These are phyloP conservation scores for Mesembryanthemum crystallinum DNA, from an alignment of 148 eudicot species.

Conservation along the genomic window DNA sequence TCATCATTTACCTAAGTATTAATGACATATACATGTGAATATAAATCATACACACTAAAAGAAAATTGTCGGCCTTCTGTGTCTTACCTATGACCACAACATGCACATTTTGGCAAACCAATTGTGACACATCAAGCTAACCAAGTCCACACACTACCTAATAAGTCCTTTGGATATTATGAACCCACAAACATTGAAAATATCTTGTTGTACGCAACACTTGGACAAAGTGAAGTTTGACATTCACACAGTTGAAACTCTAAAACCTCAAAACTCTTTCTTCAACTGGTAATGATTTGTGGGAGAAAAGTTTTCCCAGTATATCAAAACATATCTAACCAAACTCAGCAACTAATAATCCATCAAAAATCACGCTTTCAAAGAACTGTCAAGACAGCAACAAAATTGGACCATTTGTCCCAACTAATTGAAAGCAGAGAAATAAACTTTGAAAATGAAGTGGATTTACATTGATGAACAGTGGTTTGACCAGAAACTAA, in stretches of 20 bases:
- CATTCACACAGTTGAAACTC: constrained; percentile 1
- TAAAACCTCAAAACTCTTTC: constrained; percentile 19
- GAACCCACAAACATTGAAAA: constrained; percentile 16
- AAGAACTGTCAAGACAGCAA: neutral
- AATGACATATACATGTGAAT: constrained; percentile 2
- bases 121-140: constrained; percentile 31
- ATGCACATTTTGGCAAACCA: constrained; percentile 24
- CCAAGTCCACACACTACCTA: constrained; percentile 22
- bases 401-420: constrained; percentile 9
- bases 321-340: constrained; percentile 8
- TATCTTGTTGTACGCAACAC: constrained; percentile 10
- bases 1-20: constrained; percentile 20
- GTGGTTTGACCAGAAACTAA: neutral
- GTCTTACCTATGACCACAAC: constrained; percentile 15
- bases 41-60: neutral
- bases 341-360: constrained; percentile 8
- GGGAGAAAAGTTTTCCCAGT: neutral
- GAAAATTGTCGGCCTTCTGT: constrained; percentile 16
- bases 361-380: neutral
- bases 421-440: neutral
- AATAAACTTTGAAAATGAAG: neutral
- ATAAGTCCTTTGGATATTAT: neutral
- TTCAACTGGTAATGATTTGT: constrained; percentile 16
- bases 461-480: neutral
- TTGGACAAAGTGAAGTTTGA: constrained; percentile 16